phyloP scores from a whole-genome alignment of 352 stramenopile genomes.

The Phytophthora sansomeana region DNA sequence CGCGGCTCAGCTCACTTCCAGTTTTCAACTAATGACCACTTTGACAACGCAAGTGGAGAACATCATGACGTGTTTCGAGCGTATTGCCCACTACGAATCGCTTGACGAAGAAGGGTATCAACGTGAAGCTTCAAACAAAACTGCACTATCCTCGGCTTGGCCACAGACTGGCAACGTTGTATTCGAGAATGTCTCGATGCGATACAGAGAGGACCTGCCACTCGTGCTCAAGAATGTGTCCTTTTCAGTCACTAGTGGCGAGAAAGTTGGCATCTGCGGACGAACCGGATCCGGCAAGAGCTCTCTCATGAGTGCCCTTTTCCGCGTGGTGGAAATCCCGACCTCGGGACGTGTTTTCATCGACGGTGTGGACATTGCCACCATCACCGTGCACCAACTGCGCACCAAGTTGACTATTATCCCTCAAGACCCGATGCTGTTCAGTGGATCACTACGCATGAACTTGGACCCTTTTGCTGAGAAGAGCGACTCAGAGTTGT shows the following conservation, averaged over 20 bases:
- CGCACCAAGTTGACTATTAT: conserved; percentile 65
- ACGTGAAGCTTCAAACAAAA: conserved; percentile 18
- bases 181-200: conserved; percentile 57
- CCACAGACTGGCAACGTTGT: conserved; percentile 41
- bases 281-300: conserved; percentile 57
- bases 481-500: conserved; percentile 65
- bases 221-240: conserved; percentile 49
- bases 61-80: conserved; percentile 58
- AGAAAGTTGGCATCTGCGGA: conserved; percentile 84
- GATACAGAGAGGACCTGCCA: conserved; percentile 56
- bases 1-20: conserved; percentile 50
- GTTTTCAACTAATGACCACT: conserved; percentile 46
- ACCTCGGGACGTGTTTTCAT: conserved; percentile 75
- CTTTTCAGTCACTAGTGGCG: conserved; percentile 65
- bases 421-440: conserved; percentile 92
- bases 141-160: conserved; percentile 33
- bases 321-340: conserved; percentile 49
- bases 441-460: conserved; percentile 87
- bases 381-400: conserved; percentile 39
- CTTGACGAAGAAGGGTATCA: conserved; percentile 51
- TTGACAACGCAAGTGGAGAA: conserved; percentile 56
- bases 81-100: conserved; percentile 45
- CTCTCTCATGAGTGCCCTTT: conserved; percentile 52
- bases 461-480: conserved; percentile 92
- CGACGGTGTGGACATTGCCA: conserved; percentile 82